phyloP scores from a whole-genome alignment of 2,329 filamentous ascomycete genomes.

The Fusarium austroafricanum region DNA sequence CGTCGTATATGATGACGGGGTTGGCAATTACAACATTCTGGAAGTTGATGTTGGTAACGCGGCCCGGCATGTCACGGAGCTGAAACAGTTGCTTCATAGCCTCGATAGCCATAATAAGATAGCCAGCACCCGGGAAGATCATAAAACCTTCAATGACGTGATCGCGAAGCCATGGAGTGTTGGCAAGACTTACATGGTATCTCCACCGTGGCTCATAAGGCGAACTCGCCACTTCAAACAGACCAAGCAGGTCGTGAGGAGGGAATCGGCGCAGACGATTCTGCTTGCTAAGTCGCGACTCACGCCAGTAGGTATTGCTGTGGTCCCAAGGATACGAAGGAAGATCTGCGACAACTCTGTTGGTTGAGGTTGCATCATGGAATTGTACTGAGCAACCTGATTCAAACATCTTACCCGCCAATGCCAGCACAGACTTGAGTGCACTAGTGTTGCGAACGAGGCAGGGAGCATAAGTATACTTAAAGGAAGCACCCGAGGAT shows the following conservation, averaged over 20 bases:
- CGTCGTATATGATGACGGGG: slow-evolving; percentile 11
- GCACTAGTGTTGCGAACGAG: slow-evolving; percentile 10
- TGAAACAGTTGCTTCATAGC: slow-evolving; percentile 20
- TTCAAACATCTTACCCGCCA: slow-evolving; percentile 7
- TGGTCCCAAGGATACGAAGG: slow-evolving; percentile 58
- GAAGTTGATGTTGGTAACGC: slow-evolving; percentile 16
- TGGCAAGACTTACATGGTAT: slow-evolving; percentile 2
- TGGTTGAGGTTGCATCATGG: too few species aligned
- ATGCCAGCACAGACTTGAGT: neutral
- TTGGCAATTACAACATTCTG: slow-evolving; percentile 5
- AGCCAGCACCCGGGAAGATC: slow-evolving; percentile 20
- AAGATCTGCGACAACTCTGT: slow-evolving; percentile 37
- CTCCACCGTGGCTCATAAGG: slow-evolving; percentile 14
- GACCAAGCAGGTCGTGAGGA: slow-evolving; percentile 19
- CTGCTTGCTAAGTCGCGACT: slow-evolving; percentile 14
- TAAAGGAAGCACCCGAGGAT: neutral
- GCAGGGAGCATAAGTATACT: slow-evolving; percentile 38
- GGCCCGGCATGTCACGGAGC: slow-evolving; percentile 10
- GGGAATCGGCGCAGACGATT: slow-evolving; percentile 10
- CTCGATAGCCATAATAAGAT: slow-evolving; percentile 23
- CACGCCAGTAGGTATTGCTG: slow-evolving; percentile 28
- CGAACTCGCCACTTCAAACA: neutral
- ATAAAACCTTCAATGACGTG: slow-evolving; percentile 22
- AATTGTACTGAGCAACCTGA: neutral
- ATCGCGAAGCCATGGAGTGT: slow-evolving; percentile 21